phyloP scores from a whole-genome alignment of 2,329 filamentous ascomycete genomes.

The Hypocreales sp. region DNA sequence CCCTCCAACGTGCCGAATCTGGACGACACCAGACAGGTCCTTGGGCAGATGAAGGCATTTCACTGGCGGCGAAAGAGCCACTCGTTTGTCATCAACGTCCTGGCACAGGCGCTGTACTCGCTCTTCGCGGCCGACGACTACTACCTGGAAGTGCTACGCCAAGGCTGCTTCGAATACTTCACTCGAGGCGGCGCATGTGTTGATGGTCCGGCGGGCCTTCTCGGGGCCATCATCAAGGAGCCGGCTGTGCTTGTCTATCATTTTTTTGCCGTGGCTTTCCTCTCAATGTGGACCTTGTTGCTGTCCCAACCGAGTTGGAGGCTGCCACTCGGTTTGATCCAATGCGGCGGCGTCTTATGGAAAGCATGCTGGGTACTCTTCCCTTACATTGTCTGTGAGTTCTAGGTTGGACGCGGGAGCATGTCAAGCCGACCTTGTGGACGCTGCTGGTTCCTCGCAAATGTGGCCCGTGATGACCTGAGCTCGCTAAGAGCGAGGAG shows the following conservation, averaged over 20 bases:
- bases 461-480: no score
- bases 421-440: no score
- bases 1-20: conserved; percentile 65
- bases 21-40: conserved; percentile 48
- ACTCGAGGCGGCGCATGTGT: conserved; percentile 54
- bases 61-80: conserved; percentile 78
- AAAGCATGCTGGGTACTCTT: no score
- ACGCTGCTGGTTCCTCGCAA: no score
- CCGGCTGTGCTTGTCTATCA: conserved; percentile 74
- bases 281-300: conserved; percentile 72
- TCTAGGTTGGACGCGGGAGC: no score
- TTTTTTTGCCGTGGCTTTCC: conserved; percentile 87
- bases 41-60: conserved; percentile 55
- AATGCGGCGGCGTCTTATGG: no score
- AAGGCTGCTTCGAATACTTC: conserved; percentile 90
- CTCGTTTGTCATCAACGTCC: conserved; percentile 85
- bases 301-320: no score
- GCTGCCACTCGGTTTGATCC: no score
- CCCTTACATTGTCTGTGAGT: no score
- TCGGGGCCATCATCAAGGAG: conserved; percentile 66
- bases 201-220: conserved; percentile 66
- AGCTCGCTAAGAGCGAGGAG: no score
- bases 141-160: conserved; percentile 66
- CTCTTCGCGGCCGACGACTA: conserved; percentile 77
- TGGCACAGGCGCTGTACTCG: conserved; percentile 85